phyloP scores from a whole-genome alignment of 495 filamentous ascomycete species.

The Cercophora samala region DNA sequence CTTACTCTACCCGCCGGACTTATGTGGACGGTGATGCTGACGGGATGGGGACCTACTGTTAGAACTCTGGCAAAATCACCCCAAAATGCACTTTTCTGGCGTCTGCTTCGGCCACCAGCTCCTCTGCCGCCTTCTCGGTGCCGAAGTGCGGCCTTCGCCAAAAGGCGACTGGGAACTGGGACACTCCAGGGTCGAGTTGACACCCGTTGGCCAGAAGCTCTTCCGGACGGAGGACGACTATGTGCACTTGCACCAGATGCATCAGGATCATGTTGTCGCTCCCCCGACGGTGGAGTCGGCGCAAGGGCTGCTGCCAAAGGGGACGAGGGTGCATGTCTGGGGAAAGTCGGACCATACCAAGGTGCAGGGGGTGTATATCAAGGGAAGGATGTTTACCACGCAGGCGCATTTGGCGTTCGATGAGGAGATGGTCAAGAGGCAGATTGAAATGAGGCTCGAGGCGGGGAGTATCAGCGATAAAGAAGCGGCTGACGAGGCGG shows the following conservation, averaged over 20 bases:
- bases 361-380: constrained; percentile 71
- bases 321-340: constrained; percentile 31
- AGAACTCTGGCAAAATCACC: constrained; percentile 36
- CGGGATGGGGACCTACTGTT: too few species aligned
- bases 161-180: constrained; percentile 71
- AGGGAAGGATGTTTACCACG: constrained; percentile 63
- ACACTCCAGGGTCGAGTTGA: constrained; percentile 64
- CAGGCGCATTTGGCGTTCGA: constrained; percentile 88
- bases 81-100: constrained; percentile 57
- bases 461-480: constrained; percentile 55
- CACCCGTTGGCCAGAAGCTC: constrained; percentile 62
- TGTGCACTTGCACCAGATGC: constrained; percentile 71
- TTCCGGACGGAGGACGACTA: constrained; percentile 58
- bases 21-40: too few species aligned
- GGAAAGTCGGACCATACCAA: constrained; percentile 46
- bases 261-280: constrained; percentile 69
- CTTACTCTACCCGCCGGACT: too few species aligned
- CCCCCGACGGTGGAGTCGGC: constrained; percentile 31
- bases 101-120: constrained; percentile 90
- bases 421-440: constrained; percentile 62
- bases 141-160: constrained; percentile 56
- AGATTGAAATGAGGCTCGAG: constrained; percentile 57
- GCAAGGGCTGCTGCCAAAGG: constrained; percentile 51
- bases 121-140: constrained; percentile 68
- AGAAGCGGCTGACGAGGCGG: constrained; percentile 33